These are phyloP conservation scores for Fusarium irregulare DNA, from an alignment of 2,329 filamentous ascomycete species.

Conservation along the genomic window DNA sequence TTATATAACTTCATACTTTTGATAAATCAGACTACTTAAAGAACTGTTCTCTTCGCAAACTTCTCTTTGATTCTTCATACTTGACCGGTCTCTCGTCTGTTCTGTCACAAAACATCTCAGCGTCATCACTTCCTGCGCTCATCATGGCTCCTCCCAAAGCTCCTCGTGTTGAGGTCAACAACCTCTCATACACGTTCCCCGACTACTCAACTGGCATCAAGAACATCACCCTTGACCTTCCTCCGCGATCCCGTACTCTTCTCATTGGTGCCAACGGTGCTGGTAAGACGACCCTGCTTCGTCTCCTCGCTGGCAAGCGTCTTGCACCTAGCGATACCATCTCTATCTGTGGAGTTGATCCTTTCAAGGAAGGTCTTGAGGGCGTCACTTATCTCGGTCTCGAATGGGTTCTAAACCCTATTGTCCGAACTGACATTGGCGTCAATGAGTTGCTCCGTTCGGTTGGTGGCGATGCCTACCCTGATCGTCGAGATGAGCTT, in stretches of 20 bases:
- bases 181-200: slow-evolving; percentile 89
- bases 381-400: slow-evolving; percentile 97
- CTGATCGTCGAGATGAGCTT: slow-evolving; percentile 85
- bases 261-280: slow-evolving; percentile 97
- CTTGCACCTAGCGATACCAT: slow-evolving; percentile 83
- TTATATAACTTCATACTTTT: background rate
- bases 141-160: slow-evolving; percentile 48
- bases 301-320: slow-evolving; percentile 93
- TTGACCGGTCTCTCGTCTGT: background rate
- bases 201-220: slow-evolving; percentile 84
- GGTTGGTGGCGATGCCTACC: slow-evolving; percentile 87
- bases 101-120: background rate
- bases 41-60: background rate
- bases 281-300: slow-evolving; percentile 95
- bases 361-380: slow-evolving; percentile 89
- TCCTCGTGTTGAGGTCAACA: slow-evolving; percentile 76
- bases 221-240: slow-evolving; percentile 79
- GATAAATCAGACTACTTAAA: background rate
- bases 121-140: slow-evolving; percentile 8
- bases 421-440: slow-evolving; percentile 94
- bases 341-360: slow-evolving; percentile 83
- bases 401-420: slow-evolving; percentile 98
- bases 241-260: slow-evolving; percentile 85
- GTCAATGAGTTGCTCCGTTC: slow-evolving; percentile 85
- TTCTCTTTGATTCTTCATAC: background rate